Evolutionary conservation across 805 yeast genomes (phyloP).

Genomic region (Monosporozyma unispora): DNA sequence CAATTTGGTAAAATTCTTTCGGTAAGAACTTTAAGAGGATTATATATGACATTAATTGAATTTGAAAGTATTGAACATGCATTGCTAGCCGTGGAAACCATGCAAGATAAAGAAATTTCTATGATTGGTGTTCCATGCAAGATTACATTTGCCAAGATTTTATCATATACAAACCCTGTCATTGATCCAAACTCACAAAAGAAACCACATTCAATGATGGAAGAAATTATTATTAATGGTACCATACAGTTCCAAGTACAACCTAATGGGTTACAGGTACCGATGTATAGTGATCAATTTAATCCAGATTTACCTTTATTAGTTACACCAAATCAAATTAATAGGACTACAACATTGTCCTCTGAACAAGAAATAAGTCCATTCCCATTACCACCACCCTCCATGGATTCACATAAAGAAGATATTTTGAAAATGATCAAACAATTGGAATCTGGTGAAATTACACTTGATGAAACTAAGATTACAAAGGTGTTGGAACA

Average conservation of each 20-base stretch:
- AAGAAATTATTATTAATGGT: conserved; percentile 27
- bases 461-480: conserved; percentile 1
- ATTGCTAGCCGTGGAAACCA: conserved; percentile 65
- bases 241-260: conserved; percentile 22
- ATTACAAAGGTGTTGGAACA: conserved; percentile 38
- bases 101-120: conserved; percentile 69
- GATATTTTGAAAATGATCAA: neutral
- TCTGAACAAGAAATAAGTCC: conserved; percentile 29
- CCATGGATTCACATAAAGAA: conserved; percentile 7
- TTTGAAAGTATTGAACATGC: conserved; percentile 68
- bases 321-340: neutral
- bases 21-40: conserved; percentile 48
- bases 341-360: neutral
- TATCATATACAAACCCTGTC: neutral
- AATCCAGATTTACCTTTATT: conserved; percentile 2
- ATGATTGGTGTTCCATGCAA: conserved; percentile 65
- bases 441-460: neutral
- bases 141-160: conserved; percentile 76
- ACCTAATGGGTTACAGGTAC: conserved; percentile 26
- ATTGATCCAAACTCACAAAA: conserved; percentile 3
- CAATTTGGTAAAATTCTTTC: conserved; percentile 54
- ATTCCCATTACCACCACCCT: conserved; percentile 29
- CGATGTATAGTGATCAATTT: conserved; percentile 14
- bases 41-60: conserved; percentile 54
- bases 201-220: conserved; percentile 22